Conservation (phyloP, 75 land plant genomes). For the Cupressus sempervirens region DNA sequence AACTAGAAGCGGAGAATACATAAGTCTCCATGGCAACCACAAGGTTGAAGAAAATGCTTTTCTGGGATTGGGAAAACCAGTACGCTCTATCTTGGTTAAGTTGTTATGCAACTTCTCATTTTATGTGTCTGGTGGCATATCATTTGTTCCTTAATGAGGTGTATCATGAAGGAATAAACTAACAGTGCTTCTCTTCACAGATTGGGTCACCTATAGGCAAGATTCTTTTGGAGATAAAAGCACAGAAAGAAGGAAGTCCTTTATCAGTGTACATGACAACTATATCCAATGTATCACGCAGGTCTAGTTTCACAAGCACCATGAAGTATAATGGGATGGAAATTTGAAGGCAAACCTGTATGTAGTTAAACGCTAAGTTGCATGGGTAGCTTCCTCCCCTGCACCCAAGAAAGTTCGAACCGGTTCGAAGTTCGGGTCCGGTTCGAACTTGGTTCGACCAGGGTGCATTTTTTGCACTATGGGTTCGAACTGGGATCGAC, state of each 20-base stretch:
- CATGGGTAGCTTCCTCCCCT: too few species aligned
- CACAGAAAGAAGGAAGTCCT: conserved; percentile 40
- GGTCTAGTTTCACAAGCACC: conserved; percentile 33
- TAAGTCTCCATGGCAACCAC: too few species aligned
- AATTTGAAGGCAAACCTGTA: conserved; percentile 43
- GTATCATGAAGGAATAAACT: background rate
- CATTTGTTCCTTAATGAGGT: background rate
- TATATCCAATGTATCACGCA: conserved; percentile 18
- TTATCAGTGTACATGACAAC: conserved; percentile 40
- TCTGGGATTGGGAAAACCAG: too few species aligned
- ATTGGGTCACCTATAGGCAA: conserved; percentile 41
- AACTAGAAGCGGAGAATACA: too few species aligned
- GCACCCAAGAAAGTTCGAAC: too few species aligned
- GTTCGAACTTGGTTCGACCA: too few species aligned
- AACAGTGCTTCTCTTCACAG: conserved; percentile 21
- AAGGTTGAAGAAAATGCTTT: too few species aligned
- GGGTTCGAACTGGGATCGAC: too few species aligned
- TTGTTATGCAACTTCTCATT: background rate
- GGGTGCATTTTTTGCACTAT: too few species aligned
- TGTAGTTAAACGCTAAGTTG: conserved; percentile 61
- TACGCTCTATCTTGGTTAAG: background rate
- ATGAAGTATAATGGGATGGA: conserved; percentile 36
- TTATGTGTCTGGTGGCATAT: background rate
- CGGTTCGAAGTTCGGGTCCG: too few species aligned
- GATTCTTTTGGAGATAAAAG: conserved; percentile 45